Percentiles rank a stretch among this genome's conserved stretches.
Conservation (phyloP, 1,284 basidiomycete species). For the Marasmius fiardii region DNA sequence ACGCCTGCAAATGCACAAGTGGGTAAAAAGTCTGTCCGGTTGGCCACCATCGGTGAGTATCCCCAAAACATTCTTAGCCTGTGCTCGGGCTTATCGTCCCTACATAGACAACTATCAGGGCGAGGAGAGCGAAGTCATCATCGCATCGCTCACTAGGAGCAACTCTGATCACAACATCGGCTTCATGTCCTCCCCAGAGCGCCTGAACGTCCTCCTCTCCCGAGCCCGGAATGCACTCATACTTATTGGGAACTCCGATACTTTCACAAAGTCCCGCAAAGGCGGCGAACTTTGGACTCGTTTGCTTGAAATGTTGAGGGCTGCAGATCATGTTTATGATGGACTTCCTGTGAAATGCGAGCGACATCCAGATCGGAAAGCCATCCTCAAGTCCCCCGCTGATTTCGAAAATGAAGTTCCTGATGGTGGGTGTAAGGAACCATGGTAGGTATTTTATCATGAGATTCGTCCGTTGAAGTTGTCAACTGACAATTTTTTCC, state of each 20-base stretch:
- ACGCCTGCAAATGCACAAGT: constrained; percentile 32
- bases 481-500: constrained; percentile 1
- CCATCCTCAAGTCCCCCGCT: constrained; percentile 30
- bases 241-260: constrained; percentile 59
- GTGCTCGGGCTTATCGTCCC: too few species aligned
- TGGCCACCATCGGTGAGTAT: constrained; percentile 58
- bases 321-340: constrained; percentile 45
- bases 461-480: not conserved
- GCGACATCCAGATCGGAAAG: constrained; percentile 41
- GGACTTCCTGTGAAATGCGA: constrained; percentile 59
- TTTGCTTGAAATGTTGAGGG: constrained; percentile 41
- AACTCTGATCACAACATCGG: constrained; percentile 54
- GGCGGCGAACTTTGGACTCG: constrained; percentile 48
- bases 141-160: constrained; percentile 58
- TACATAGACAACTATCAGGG: constrained; percentile 61
- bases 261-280: constrained; percentile 50
- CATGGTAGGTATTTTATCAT: constrained; percentile 40
- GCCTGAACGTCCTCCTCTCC: constrained; percentile 66
- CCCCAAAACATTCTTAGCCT: too few species aligned
- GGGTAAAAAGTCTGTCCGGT: constrained; percentile 41
- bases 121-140: constrained; percentile 64
- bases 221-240: constrained; percentile 59
- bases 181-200: constrained; percentile 63
- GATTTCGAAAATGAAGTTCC: constrained; percentile 54
- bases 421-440: constrained; percentile 57